phyloP scores from a whole-genome alignment of 495 filamentous ascomycete genomes.

The Penicillium fimorum region DNA sequence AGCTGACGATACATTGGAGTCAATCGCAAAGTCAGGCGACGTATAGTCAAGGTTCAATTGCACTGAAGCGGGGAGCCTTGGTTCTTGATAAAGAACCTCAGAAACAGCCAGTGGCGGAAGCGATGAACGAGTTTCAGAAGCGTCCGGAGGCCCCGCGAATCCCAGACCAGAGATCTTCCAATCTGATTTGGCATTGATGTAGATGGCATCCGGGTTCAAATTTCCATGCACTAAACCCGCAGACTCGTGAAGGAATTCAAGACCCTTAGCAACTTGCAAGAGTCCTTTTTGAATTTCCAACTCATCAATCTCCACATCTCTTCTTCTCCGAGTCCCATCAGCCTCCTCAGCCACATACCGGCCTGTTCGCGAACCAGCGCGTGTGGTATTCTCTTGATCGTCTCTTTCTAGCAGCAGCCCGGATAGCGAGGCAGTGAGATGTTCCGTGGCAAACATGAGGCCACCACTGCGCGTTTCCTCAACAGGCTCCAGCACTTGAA shows the following conservation, averaged over 20 bases:
- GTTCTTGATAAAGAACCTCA: constrained; percentile 80
- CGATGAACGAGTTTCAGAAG: constrained; percentile 64
- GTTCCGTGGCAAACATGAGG: constrained; percentile 93
- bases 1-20: constrained; percentile 73
- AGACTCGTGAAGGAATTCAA: constrained; percentile 96
- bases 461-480: constrained; percentile 90
- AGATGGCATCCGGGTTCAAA: constrained; percentile 90
- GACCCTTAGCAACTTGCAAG: constrained; percentile 85
- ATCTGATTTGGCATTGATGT: constrained; percentile 94
- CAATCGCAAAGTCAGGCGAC: constrained; percentile 89
- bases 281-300: constrained; percentile 96
- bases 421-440: constrained; percentile 82
- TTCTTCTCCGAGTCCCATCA: constrained; percentile 67
- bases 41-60: constrained; percentile 91
- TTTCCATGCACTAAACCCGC: constrained; percentile 92
- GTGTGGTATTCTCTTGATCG: constrained; percentile 66
- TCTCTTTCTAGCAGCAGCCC: constrained; percentile 84
- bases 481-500: constrained; percentile 92
- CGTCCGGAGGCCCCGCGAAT: constrained; percentile 78
- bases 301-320: constrained; percentile 94
- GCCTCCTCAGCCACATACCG: constrained; percentile 81
- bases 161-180: constrained; percentile 95
- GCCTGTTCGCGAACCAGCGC: constrained; percentile 64
- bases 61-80: constrained; percentile 76
- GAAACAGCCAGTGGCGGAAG: constrained; percentile 74